These are phyloP conservation scores for Vicia sativa DNA, from an alignment of 306 rosid species.

Conservation along the genomic window DNA sequence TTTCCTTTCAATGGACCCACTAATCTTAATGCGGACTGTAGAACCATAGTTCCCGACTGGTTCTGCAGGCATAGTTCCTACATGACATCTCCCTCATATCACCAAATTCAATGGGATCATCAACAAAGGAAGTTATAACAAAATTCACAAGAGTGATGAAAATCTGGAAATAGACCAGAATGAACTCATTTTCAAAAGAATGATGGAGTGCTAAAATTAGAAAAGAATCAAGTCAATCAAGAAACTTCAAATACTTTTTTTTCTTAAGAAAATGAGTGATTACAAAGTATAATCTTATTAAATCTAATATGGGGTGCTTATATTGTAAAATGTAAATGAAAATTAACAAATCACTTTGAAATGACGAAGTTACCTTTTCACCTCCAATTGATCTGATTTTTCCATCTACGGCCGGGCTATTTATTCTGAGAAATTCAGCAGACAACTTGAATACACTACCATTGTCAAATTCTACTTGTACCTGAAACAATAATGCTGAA, in stretches of 20 bases:
- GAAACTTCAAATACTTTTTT: too few species aligned
- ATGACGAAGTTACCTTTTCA: slow-evolving; percentile 15
- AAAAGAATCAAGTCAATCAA: background rate
- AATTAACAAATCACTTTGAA: slow-evolving; percentile 27
- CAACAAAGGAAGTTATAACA: background rate
- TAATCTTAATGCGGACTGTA: too few species aligned
- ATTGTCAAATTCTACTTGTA: background rate
- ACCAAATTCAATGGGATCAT: slow-evolving; percentile 45
- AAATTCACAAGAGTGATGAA: too few species aligned
- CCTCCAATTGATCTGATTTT: slow-evolving; percentile 12
- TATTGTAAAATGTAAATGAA: too few species aligned
- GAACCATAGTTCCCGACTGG: slow-evolving; percentile 84
- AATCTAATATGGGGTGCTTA: too few species aligned
- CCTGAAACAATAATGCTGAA: background rate
- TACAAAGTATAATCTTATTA: too few species aligned
- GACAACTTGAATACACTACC: background rate
- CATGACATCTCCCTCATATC: slow-evolving; percentile 72
- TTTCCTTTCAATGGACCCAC: too few species aligned
- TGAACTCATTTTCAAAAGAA: too few species aligned
- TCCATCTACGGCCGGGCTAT: background rate
- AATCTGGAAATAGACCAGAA: too few species aligned
- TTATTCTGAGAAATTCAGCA: background rate
- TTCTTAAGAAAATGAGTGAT: too few species aligned
- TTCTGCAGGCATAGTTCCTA: too few species aligned
- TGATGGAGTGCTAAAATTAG: background rate